These are phyloP conservation scores for Gracilaria gracilis DNA, from an alignment of 23 red algal species.

Conservation along the genomic window DNA sequence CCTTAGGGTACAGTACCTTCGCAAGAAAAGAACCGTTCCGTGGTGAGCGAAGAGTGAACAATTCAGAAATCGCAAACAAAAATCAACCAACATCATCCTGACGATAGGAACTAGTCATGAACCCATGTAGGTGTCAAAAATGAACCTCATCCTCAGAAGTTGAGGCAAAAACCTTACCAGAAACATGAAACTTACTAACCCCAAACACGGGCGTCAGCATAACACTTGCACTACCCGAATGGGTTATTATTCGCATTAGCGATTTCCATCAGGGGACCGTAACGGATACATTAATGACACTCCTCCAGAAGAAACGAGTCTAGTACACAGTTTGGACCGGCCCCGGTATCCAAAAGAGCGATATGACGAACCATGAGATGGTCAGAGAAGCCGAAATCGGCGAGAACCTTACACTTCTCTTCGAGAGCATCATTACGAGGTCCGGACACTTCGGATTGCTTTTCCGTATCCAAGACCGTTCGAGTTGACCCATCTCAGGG, in stretches of 20 bases:
- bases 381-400: neutral
- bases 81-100: too few species aligned
- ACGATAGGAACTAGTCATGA: too few species aligned
- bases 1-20: neutral
- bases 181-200: too few species aligned
- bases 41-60: too few species aligned
- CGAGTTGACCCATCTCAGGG: neutral
- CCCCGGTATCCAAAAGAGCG: conserved; percentile 12
- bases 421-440: neutral
- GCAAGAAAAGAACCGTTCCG: neutral
- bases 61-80: too few species aligned
- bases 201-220: too few species aligned
- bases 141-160: too few species aligned
- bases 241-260: conserved; percentile 19
- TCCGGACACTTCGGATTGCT: conserved; percentile 2
- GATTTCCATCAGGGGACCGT: conserved; percentile 11
- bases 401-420: conserved; percentile 6
- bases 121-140: too few species aligned
- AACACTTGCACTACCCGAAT: neutral
- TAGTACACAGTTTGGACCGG: conserved; percentile 11
- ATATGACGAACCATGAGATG: neutral
- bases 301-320: neutral
- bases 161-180: too few species aligned
- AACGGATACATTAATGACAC: neutral
- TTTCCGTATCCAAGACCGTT: neutral